Conservation (phyloP, 768 basidiomycete genomes). For the Rhodosporidiobolus odoratus region DNA sequence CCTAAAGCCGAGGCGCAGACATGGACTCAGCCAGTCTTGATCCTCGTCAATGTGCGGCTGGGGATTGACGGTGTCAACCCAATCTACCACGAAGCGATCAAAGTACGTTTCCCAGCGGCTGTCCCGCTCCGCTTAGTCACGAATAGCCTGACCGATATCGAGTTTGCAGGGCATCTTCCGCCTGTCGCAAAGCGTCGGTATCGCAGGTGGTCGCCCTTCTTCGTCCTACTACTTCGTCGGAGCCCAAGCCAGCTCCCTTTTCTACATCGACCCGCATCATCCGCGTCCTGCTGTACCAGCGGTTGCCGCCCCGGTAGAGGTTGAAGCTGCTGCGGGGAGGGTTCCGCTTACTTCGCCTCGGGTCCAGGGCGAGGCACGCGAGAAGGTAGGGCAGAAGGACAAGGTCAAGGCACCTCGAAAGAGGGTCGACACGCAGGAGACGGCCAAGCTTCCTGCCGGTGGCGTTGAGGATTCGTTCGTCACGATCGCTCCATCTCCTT, state of each 20-base stretch:
- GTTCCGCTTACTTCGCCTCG: not conserved
- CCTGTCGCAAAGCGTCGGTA: conserved; percentile 91
- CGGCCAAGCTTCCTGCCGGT: not conserved
- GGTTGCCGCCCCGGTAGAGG: conserved; percentile 37
- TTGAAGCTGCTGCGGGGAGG: conserved; percentile 1
- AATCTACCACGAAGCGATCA: conserved; percentile 81
- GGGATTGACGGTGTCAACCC: conserved; percentile 93
- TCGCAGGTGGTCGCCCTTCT: conserved; percentile 92
- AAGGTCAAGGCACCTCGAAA: not conserved
- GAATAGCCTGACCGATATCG: not conserved
- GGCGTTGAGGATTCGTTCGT: conserved; percentile 32
- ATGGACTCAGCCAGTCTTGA: conserved; percentile 79
- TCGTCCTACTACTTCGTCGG: conserved; percentile 98
- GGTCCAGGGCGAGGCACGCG: not conserved
- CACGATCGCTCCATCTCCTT: conserved; percentile 47
- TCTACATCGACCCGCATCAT: conserved; percentile 52
- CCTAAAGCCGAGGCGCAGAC: conserved; percentile 22
- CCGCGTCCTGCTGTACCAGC: conserved; percentile 72
- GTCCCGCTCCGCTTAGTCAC: not conserved
- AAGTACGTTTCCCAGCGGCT: conserved; percentile 50
- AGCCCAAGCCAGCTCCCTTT: conserved; percentile 74
- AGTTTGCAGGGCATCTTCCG: conserved; percentile 67
- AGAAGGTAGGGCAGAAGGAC: not conserved
- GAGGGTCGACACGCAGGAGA: not conserved
- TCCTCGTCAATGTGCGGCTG: conserved; percentile 77